Conservation (phyloP, 352 stramenopile genomes). For the Phytophthora europaea region DNA sequence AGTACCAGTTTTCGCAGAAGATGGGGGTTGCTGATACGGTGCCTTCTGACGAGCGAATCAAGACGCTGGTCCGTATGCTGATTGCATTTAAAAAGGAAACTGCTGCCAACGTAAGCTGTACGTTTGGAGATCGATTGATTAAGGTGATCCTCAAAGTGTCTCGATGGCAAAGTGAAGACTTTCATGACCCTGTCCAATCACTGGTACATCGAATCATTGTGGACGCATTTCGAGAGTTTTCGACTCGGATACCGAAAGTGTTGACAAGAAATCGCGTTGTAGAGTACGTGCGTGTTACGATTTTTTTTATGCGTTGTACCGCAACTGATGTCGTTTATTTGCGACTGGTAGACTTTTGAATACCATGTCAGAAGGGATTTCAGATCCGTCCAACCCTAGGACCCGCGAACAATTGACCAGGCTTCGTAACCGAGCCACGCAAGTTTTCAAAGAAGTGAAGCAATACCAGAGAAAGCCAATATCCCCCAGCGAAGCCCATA, state of each 20-base stretch:
- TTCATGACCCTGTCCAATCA: background rate
- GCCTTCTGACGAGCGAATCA: background rate
- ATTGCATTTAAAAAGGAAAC: constrained; percentile 18
- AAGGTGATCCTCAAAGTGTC: background rate
- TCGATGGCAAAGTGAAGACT: constrained; percentile 5
- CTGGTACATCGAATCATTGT: constrained; percentile 13
- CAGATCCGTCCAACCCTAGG: background rate
- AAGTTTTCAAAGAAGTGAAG: background rate
- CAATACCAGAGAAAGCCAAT: background rate
- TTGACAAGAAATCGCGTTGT: background rate
- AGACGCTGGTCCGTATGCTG: background rate
- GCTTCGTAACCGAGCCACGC: background rate
- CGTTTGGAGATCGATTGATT: background rate
- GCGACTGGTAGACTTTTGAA: background rate
- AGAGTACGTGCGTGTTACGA: constrained; percentile 4
- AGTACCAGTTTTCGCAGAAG: background rate
- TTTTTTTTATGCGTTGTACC: background rate
- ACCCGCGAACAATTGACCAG: background rate
- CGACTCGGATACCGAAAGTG: background rate
- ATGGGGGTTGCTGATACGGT: background rate
- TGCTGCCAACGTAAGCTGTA: background rate
- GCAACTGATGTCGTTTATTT: background rate
- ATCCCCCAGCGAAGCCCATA: background rate
- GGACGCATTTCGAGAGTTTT: background rate
- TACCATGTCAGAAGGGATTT: background rate